Evolutionary conservation across 345 rosid species (phyloP), one percentile per base, ranked within the genome.

Genomic region (Citrus hindsii): DNA sequence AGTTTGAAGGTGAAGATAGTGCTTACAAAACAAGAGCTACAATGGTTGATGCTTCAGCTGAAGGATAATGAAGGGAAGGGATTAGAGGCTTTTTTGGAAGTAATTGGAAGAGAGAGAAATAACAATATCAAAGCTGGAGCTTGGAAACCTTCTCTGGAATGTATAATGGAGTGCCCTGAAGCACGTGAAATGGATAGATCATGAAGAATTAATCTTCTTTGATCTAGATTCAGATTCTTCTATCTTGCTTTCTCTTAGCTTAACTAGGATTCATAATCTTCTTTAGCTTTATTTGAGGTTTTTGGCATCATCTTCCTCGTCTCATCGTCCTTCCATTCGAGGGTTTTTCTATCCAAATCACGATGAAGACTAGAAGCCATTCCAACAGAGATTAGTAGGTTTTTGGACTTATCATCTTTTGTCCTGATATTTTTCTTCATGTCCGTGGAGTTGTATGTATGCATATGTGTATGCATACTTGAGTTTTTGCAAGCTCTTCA

Each of bases 91-190:
- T 76, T 80, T 9, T 59, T 89, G 73, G 87, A 27, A 40, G 89
- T 83, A 22, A 72, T 89, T 66, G 88, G 86, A 75, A 88, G 84
- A 73, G 86, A 67, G 82, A 73, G 86, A 67, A 61, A 83, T 75
- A 73, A 53, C 24, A 38, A 18, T 18, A 53, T 16, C 21, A 68
- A 40, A 53, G 71, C 28, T 28, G 67, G 72, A n/a, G 66, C 76
- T 6, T 92, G 97, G 98, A 90, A 78, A 70, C 97, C 98, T 4
- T 89, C 92, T 37, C 81, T 94, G 75, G 94, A 87, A 25, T 89
- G 89, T 25, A 91, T 94, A 77, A 76, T 24, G 71, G 94, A 90
- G 56, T 75, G 79, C 69, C 88, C 90, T 75, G 89, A 89, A 76
- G 66, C 30, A 9, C 76, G 64, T 40, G 87, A 81, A 42, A 78